Evolutionary conservation across 768 basidiomycete genomes (phyloP).

Genomic region (Lactarius hatsudake): DNA sequence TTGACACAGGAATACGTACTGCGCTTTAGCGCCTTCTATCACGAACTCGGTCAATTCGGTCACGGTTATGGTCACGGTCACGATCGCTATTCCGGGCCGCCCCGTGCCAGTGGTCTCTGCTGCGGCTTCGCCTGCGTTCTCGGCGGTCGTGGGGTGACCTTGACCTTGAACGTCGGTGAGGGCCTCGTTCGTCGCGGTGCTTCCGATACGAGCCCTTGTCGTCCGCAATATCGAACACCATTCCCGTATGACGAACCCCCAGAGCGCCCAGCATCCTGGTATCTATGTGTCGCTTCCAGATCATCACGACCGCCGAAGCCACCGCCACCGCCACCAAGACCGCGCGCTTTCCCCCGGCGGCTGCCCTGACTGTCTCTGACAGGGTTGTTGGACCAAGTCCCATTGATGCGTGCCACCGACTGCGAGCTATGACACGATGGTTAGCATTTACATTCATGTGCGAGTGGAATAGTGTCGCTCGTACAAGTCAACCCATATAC

Average conservation of each 20-base stretch:
- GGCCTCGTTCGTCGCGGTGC: constrained; percentile 26
- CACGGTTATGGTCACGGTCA: constrained; percentile 13
- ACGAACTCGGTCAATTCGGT: not conserved
- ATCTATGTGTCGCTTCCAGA: constrained; percentile 67
- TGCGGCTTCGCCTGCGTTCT: constrained; percentile 52
- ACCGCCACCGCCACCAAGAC: constrained; percentile 38
- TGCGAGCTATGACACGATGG: constrained; percentile 59
- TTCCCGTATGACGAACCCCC: constrained; percentile 54
- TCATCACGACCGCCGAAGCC: constrained; percentile 74
- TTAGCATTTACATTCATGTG: constrained; percentile 25
- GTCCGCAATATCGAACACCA: constrained; percentile 79
- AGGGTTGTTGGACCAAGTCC: constrained; percentile 76
- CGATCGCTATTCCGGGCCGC: constrained; percentile 13
- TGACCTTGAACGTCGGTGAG: constrained; percentile 35
- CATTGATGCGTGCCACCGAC: constrained; percentile 88
- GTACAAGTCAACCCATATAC: constrained; percentile 99
- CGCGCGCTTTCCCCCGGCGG: constrained; percentile 33
- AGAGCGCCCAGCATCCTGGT: constrained; percentile 46
- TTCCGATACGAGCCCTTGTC: constrained; percentile 17
- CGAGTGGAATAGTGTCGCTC: constrained; percentile 33
- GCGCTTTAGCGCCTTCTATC: constrained; percentile 18
- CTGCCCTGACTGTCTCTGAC: constrained; percentile 43
- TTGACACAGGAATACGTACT: constrained; percentile 7
- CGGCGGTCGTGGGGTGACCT: constrained; percentile 34
- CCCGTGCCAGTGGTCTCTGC: constrained; percentile 21